Evolutionary conservation across 495 filamentous ascomycete species (phyloP).

Genomic region (Xylaria curta): DNA sequence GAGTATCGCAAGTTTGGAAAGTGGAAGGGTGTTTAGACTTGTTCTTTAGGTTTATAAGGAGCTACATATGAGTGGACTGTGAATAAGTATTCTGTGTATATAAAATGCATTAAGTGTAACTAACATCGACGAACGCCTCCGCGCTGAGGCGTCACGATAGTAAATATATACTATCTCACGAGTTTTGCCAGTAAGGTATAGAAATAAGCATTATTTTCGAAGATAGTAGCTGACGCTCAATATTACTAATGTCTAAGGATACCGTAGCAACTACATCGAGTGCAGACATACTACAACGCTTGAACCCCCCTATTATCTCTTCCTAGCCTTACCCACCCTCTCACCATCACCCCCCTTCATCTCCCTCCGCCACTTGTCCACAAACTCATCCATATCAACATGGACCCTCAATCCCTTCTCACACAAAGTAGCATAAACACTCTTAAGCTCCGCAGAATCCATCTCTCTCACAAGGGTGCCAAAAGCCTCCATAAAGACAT

Average conservation of each 20-base stretch:
- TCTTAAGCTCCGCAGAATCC: constrained; percentile 59
- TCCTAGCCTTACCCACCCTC: constrained; percentile 12
- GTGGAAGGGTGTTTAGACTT: constrained; percentile 64
- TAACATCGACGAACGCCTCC: neutral
- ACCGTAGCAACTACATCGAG: neutral
- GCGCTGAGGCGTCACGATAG: neutral
- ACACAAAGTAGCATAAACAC: constrained; percentile 48
- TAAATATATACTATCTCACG: neutral
- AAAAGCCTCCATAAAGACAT: constrained; percentile 69
- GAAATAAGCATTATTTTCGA: neutral
- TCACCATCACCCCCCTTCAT: constrained; percentile 29
- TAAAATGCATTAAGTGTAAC: neutral
- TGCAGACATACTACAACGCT: neutral
- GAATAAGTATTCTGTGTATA: constrained; percentile 8
- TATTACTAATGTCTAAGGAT: neutral
- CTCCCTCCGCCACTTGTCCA: constrained; percentile 38
- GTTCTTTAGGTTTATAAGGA: neutral
- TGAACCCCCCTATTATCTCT: neutral
- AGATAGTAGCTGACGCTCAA: neutral
- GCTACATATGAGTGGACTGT: constrained; percentile 17
- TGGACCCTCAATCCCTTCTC: constrained; percentile 51
- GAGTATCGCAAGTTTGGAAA: constrained; percentile 73
- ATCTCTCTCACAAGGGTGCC: constrained; percentile 34
- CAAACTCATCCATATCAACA: constrained; percentile 52
- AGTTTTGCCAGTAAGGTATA: neutral